Evolutionary conservation across 768 basidiomycete genomes (phyloP).

Genomic region (Mycena vulgaris): DNA sequence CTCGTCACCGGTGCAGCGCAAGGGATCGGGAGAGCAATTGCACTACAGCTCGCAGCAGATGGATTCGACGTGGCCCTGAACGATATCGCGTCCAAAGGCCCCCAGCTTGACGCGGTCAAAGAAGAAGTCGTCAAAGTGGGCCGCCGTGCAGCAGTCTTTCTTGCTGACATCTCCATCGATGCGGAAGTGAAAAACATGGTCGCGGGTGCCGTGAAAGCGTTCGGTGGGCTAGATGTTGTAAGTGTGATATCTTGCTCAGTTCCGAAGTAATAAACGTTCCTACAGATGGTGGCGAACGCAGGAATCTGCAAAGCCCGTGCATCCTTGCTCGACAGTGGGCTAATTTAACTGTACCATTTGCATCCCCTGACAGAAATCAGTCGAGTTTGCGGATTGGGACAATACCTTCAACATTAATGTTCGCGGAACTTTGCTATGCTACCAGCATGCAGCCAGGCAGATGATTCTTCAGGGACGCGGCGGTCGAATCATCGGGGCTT

Average conservation of each 20-base stretch:
- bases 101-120: constrained; percentile 37
- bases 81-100: constrained; percentile 38
- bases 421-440: constrained; percentile 34
- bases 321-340: constrained; percentile 24
- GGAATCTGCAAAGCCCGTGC: constrained; percentile 21
- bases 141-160: constrained; percentile 31
- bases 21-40: constrained; percentile 45
- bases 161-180: constrained; percentile 43
- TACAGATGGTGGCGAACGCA: constrained; percentile 29
- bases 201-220: constrained; percentile 10
- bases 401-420: constrained; percentile 20
- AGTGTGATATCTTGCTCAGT: constrained; percentile 7
- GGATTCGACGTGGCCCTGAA: constrained; percentile 47
- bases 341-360: not conserved
- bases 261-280: not conserved
- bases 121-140: constrained; percentile 40
- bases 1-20: constrained; percentile 42
- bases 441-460: constrained; percentile 42
- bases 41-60: constrained; percentile 45
- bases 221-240: constrained; percentile 43
- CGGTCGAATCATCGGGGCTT: constrained; percentile 47
- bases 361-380: constrained; percentile 2
- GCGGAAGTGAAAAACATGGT: constrained; percentile 41
- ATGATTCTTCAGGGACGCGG: constrained; percentile 50
- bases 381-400: constrained; percentile 20